Evolutionary conservation across 106 monocot genomes (phyloP), one percentile per base, ranked within the genome.

Genomic region (Triglochin maritima): DNA sequence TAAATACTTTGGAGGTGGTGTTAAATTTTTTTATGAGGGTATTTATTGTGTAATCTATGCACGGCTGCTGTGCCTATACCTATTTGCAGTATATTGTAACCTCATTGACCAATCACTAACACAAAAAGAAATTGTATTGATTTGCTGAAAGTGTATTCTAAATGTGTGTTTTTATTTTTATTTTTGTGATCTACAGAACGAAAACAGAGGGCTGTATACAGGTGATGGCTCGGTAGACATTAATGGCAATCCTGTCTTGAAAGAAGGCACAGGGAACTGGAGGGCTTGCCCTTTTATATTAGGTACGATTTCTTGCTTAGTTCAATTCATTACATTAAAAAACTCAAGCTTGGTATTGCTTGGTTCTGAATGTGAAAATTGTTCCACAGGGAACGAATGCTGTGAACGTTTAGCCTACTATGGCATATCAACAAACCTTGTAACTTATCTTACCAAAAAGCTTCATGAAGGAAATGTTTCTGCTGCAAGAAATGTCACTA

Each of bases 331-430:
- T 29, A 0, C 29, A 29, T 29, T 29, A 29, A 0, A 0, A 29
- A 29, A 29, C 29, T 29, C 29, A 29, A 29, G 29, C 29, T 29
- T 29, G 29, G 48, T 64, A 49, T 49, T 49, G n/a, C 46, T 57
- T 47, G 11, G 56, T 12, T 57, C 17, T 4, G 44, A 16, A 13
- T 29, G 9, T 49, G 14, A 3, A 57, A 58, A 67, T n/a, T 8
- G 11, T 11, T 11, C 62, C 50, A 48, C 71, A 94, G 90, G 95
- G 47, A 90, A 56, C 46, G 95, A 90, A 62, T 90, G 81, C 44
- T 95, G 95, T 65, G 95, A 95, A 48, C 82, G 95, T 42, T 66
- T 95, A 55, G 95, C 90, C 2, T 95, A 85, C 55, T 95, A 87
- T 76, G 95, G 95, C 54, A 95, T 95, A 48, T 57, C 85, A 12